phyloP scores from a whole-genome alignment of 306 rosid genomes.

The Dryas octopetala region DNA sequence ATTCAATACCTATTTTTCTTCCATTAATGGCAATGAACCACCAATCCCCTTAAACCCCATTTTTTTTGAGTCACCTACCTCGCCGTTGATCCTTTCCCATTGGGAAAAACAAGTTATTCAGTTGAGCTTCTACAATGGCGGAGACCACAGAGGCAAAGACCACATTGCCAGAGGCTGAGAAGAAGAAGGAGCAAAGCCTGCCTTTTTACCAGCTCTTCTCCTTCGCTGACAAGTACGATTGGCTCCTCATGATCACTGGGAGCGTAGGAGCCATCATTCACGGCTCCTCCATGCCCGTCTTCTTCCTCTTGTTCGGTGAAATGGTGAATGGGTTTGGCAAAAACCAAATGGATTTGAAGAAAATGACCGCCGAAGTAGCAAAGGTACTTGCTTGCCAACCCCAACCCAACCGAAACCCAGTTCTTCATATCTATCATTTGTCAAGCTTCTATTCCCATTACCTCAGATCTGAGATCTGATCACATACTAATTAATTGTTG shows the following conservation, averaged over 20 bases:
- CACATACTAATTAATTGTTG: background rate
- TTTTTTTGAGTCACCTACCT: background rate
- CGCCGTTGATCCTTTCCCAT: too few species aligned
- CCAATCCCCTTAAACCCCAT: slow-evolving; percentile 19
- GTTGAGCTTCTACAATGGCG: slow-evolving; percentile 2
- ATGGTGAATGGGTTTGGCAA: slow-evolving; percentile 98
- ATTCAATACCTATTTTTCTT: background rate
- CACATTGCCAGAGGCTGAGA: slow-evolving; percentile 79
- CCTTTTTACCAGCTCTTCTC: slow-evolving; percentile 87
- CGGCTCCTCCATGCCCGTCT: slow-evolving; percentile 97
- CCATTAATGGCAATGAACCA: slow-evolving; percentile 36
- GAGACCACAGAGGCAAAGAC: slow-evolving; percentile 36
- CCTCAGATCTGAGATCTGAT: slow-evolving; percentile 59
- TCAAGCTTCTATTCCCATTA: background rate
- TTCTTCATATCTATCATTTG: background rate
- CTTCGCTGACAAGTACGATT: slow-evolving; percentile 87
- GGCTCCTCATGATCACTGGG: slow-evolving; percentile 69
- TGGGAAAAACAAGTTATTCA: too few species aligned
- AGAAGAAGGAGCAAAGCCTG: slow-evolving; percentile 91
- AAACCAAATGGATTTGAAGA: slow-evolving; percentile 76
- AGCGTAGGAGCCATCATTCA: slow-evolving; percentile 88
- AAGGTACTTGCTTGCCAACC: slow-evolving; percentile 42
- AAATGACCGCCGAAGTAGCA: slow-evolving; percentile 90
- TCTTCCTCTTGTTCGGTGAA: slow-evolving; percentile 90
- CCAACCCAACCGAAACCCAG: background rate